Conservation (phyloP, 108 stramenopile genomes). For the Halocafeteria seosinensis region DNA sequence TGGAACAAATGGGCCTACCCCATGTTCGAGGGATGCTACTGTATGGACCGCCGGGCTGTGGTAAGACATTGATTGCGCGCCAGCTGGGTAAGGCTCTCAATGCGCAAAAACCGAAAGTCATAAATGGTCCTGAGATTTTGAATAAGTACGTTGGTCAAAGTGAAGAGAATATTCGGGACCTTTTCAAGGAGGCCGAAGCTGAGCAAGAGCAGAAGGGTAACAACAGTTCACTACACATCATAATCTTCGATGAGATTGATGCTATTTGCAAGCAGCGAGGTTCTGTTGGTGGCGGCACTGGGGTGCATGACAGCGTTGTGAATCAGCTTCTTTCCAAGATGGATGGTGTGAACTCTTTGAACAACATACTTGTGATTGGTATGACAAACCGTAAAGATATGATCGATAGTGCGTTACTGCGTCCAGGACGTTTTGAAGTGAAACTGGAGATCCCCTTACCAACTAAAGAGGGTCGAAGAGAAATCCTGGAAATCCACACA, state of each 20-base stretch:
- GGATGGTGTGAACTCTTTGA: conserved; percentile 93
- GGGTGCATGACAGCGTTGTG: conserved; percentile 89
- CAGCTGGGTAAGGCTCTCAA: conserved; percentile 93
- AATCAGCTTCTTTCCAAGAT: conserved; percentile 96
- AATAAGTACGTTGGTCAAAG: conserved; percentile 88
- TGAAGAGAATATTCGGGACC: conserved; percentile 86
- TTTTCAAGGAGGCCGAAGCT: conserved; percentile 74
- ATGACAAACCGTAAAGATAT: conserved; percentile 99
- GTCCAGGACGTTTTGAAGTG: conserved; percentile 88
- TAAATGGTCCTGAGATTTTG: conserved; percentile 91
- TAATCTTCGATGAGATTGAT: conserved; percentile 99
- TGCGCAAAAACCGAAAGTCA: conserved; percentile 89
- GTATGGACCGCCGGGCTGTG: conserved; percentile 85
- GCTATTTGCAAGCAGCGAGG: conserved; percentile 93
- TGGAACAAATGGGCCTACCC: conserved; percentile 85
- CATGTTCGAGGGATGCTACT: conserved; percentile 94
- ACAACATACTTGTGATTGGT: conserved; percentile 94
- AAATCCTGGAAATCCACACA: conserved; percentile 90
- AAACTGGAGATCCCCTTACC: conserved; percentile 97
- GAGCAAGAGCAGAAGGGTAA: conserved; percentile 78
- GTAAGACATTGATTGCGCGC: conserved; percentile 92
- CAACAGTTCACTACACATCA: conserved; percentile 80
- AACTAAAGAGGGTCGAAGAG: conserved; percentile 67
- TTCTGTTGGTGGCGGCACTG: conserved; percentile 65
- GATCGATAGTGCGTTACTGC: conserved; percentile 93